Evolutionary conservation across 768 basidiomycete species (phyloP).

Genomic region (Leccinum ochraceum): DNA sequence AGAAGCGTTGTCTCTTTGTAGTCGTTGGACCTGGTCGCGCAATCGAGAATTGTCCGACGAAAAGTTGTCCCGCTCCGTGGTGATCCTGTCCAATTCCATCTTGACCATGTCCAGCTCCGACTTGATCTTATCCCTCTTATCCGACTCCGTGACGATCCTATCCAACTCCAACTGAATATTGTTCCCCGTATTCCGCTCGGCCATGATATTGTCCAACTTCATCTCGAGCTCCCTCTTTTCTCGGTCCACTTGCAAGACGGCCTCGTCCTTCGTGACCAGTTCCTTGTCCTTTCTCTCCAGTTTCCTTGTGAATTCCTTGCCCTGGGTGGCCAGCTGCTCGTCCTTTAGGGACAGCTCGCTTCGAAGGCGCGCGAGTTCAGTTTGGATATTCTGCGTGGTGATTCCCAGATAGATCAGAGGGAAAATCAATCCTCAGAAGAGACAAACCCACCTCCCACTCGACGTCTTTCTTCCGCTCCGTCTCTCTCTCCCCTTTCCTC

Average conservation of each 20-base stretch:
- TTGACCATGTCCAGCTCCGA: background rate
- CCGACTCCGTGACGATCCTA: background rate
- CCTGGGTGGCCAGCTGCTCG: conserved; percentile 46
- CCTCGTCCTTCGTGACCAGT: conserved; percentile 45
- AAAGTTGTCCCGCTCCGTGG: background rate
- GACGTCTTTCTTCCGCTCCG: background rate
- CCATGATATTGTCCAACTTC: conserved; percentile 15
- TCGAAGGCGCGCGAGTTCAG: background rate
- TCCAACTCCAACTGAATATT: background rate
- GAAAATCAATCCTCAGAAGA: background rate
- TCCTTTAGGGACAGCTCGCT: background rate
- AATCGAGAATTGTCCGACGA: conserved; percentile 58
- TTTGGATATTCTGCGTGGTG: background rate
- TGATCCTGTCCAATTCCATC: background rate
- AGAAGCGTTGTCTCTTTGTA: conserved; percentile 81
- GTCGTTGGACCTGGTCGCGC: conserved; percentile 60
- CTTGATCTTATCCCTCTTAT: background rate
- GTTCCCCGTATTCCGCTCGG: conserved; percentile 23
- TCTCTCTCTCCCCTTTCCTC: background rate
- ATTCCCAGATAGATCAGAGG: background rate
- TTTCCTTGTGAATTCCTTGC: background rate
- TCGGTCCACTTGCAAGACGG: conserved; percentile 68
- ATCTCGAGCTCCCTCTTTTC: conserved; percentile 59
- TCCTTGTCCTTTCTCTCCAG: conserved; percentile 1
- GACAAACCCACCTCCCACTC: background rate